Evolutionary conservation across 2,329 filamentous ascomycete genomes (phyloP).

Genomic region (Cladosporium sp.): DNA sequence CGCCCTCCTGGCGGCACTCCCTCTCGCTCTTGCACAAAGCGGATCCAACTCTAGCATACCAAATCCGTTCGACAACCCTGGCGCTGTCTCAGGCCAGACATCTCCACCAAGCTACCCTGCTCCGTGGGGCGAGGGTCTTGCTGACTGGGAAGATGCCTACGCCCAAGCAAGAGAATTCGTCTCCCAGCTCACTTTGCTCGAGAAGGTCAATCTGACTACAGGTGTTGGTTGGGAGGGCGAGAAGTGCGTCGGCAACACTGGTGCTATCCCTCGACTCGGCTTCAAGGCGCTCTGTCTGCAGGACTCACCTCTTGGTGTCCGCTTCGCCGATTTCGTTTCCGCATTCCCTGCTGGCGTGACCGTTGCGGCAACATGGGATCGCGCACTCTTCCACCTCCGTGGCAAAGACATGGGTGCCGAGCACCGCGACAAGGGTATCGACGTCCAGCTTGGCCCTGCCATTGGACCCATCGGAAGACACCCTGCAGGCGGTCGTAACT

Average conservation of each 20-base stretch:
- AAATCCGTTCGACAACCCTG: constrained; percentile 24
- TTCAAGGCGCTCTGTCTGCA: constrained; percentile 77
- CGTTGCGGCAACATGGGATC: constrained; percentile 78
- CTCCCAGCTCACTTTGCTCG: constrained; percentile 72
- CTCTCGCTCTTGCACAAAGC: constrained; percentile 26
- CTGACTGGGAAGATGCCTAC: constrained; percentile 73
- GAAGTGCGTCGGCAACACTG: constrained; percentile 71
- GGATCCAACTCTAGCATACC: constrained; percentile 22
- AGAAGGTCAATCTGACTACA: constrained; percentile 94
- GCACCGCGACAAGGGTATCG: constrained; percentile 69
- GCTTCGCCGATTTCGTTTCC: constrained; percentile 73
- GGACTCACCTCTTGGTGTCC: constrained; percentile 77
- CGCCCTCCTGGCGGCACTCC: constrained; percentile 28
- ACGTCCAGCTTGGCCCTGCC: constrained; percentile 72
- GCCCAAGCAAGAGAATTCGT: constrained; percentile 73
- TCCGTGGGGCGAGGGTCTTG: constrained; percentile 75
- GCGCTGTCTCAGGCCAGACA: constrained; percentile 29
- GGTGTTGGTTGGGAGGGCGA: constrained; percentile 74
- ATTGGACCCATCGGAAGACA: constrained; percentile 67
- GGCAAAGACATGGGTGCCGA: constrained; percentile 72
- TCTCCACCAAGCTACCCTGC: constrained; percentile 75
- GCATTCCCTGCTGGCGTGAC: constrained; percentile 77
- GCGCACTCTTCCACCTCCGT: constrained; percentile 63
- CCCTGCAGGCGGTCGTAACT: constrained; percentile 66
- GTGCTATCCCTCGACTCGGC: constrained; percentile 65